phyloP scores from a whole-genome alignment of 208 protist species.

The Trypanosoma scelopori region DNA sequence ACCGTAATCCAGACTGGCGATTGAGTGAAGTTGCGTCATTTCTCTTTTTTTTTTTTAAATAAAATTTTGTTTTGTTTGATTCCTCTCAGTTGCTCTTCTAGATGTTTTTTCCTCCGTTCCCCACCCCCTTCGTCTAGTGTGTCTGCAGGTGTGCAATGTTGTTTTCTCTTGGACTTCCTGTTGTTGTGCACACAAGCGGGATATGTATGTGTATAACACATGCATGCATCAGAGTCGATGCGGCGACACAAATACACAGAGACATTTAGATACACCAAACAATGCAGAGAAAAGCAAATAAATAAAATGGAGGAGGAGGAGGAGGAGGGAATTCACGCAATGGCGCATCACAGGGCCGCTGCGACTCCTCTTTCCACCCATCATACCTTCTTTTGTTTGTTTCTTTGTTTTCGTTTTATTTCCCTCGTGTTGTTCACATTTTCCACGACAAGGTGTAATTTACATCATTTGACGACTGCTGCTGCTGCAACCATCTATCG shows the following conservation, averaged over 20 bases:
- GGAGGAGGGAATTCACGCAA: conserved; percentile 1
- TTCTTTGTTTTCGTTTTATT: not conserved
- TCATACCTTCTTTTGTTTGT: not conserved
- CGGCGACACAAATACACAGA: not conserved
- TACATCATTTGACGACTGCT: not conserved
- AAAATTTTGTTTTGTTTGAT: too few relatives aligned
- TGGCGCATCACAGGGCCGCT: not conserved
- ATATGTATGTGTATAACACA: conserved; percentile 14
- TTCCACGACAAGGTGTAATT: not conserved
- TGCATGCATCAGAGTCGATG: not conserved
- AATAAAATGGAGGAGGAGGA: conserved; percentile 16
- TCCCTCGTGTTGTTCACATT: not conserved
- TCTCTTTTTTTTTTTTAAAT: conserved; percentile 12
- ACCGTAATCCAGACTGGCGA: conserved; percentile 88
- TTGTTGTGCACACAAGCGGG: not conserved
- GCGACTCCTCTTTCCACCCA: not conserved
- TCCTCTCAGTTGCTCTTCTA: conserved; percentile 8
- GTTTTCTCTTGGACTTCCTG: conserved; percentile 8
- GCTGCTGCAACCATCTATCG: not conserved
- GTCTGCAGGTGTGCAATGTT: not conserved
- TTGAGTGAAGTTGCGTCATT: conserved; percentile 87
- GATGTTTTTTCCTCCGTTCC: conserved; percentile 1
- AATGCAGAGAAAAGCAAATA: conserved; percentile 19
- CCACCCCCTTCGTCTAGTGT: not conserved
- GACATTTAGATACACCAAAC: conserved; percentile 9